Evolutionary conservation across 2,329 filamentous ascomycete species (phyloP).

Genomic region (Fusarium sp.): DNA sequence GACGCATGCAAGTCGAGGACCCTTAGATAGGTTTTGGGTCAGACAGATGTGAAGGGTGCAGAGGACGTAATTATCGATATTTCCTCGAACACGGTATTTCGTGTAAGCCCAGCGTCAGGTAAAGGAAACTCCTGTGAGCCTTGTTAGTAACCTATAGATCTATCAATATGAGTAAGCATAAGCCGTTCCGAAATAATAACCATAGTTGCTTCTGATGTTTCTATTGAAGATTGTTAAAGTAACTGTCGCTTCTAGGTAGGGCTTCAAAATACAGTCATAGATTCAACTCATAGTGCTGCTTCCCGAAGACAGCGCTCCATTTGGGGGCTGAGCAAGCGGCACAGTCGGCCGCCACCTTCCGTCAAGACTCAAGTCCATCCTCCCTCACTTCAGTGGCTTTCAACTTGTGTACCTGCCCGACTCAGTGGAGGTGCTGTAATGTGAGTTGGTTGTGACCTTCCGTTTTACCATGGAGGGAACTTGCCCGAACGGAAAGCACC

Average conservation of each 20-base stretch:
- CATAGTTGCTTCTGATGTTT: background rate
- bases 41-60: background rate
- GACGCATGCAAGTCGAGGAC: constrained; percentile 8
- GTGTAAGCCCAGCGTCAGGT: background rate
- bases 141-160: background rate
- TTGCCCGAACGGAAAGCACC: constrained; percentile 11
- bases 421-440: constrained; percentile 1
- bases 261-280: constrained; percentile 17
- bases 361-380: background rate
- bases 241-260: background rate
- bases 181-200: background rate
- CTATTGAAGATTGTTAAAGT: background rate
- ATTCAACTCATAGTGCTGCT: constrained; percentile 4
- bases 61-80: background rate
- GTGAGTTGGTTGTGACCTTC: constrained; percentile 15
- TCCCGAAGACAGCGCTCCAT: background rate
- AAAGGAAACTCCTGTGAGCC: background rate
- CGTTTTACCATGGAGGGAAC: constrained; percentile 3
- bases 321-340: constrained; percentile 26
- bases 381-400: constrained; percentile 19
- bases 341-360: constrained; percentile 26
- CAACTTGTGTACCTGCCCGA: constrained; percentile 26
- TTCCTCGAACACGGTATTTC: background rate
- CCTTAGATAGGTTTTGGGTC: background rate
- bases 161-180: background rate